Conservation (phyloP, 1,284 basidiomycete species). For the Butyriboletus regius region DNA sequence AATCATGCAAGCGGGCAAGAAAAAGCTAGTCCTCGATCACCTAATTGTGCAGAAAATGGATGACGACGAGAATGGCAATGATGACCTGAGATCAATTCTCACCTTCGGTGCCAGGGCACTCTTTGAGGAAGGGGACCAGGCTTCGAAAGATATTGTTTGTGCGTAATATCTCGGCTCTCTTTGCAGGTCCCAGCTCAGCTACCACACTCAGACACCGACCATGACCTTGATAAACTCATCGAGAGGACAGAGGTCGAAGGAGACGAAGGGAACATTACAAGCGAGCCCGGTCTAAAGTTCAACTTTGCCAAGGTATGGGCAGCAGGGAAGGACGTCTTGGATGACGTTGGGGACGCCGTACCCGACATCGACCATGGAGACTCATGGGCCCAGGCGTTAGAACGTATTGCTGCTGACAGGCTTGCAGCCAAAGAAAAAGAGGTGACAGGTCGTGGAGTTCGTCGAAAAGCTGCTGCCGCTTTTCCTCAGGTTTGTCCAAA, state of each 20-base stretch:
- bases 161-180: slow-evolving; percentile 23
- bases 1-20: slow-evolving; percentile 82
- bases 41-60: slow-evolving; percentile 91
- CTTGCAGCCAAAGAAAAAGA: slow-evolving; percentile 44
- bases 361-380: slow-evolving; percentile 49
- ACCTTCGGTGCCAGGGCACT: slow-evolving; percentile 76
- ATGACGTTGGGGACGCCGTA: slow-evolving; percentile 54
- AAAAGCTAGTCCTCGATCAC: slow-evolving; percentile 85
- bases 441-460: slow-evolving; percentile 60
- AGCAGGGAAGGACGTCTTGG: slow-evolving; percentile 60
- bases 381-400: slow-evolving; percentile 70
- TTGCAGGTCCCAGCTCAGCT: slow-evolving; percentile 57
- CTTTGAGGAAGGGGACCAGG: slow-evolving; percentile 55
- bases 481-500: slow-evolving; percentile 44
- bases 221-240: slow-evolving; percentile 75
- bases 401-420: slow-evolving; percentile 55
- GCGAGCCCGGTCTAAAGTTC: slow-evolving; percentile 52
- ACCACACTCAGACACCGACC: slow-evolving; percentile 56
- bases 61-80: slow-evolving; percentile 62
- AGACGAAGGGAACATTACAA: slow-evolving; percentile 45
- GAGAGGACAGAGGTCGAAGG: slow-evolving; percentile 73
- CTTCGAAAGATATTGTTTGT: slow-evolving; percentile 65
- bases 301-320: slow-evolving; percentile 85
- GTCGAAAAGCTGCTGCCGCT: slow-evolving; percentile 57
- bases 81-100: slow-evolving; percentile 72